phyloP scores from a whole-genome alignment of 2,329 filamentous ascomycete genomes.

The Fusarium tricinctum region DNA sequence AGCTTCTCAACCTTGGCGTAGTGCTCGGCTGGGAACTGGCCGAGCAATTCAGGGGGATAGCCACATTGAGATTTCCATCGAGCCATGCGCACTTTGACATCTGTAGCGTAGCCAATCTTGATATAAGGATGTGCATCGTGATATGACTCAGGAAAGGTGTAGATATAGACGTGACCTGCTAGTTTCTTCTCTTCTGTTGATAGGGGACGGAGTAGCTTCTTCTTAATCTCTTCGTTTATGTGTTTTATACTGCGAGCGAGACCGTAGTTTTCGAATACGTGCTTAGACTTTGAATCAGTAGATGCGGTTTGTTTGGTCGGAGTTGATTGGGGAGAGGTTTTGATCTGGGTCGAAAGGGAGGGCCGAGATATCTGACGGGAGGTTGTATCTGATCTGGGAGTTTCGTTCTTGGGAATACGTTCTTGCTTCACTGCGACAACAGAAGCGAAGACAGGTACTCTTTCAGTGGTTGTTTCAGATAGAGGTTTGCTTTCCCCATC shows the following conservation, averaged over 20 bases:
- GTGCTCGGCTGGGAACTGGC: slow-evolving; percentile 30
- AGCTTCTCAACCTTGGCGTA: slow-evolving; percentile 50
- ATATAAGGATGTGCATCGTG: slow-evolving; percentile 36
- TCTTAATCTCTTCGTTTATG: slow-evolving; percentile 41
- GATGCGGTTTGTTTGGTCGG: background rate
- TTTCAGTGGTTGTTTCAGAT: background rate
- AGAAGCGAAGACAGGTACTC: background rate
- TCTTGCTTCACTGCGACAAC: slow-evolving; percentile 7
- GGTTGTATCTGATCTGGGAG: background rate
- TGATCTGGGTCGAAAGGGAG: background rate
- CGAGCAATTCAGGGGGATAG: slow-evolving; percentile 44
- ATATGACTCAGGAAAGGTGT: slow-evolving; percentile 42
- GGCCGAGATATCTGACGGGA: background rate
- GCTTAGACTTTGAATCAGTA: slow-evolving; percentile 9
- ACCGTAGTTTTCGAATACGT: slow-evolving; percentile 41
- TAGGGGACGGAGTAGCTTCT: slow-evolving; percentile 26
- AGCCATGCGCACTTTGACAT: slow-evolving; percentile 45
- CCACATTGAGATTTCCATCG: slow-evolving; percentile 44
- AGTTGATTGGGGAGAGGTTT: background rate
- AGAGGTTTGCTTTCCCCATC: slow-evolving; percentile 6
- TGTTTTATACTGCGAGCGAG: background rate
- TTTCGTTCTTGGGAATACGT: slow-evolving; percentile 2
- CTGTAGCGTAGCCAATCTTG: slow-evolving; percentile 51
- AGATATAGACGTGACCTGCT: slow-evolving; percentile 48
- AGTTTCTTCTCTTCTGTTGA: background rate